Percentiles rank a stretch among this genome's conserved stretches.
Conservation (phyloP, 2,329 filamentous ascomycete genomes). For the Fonsecaea erecta region DNA sequence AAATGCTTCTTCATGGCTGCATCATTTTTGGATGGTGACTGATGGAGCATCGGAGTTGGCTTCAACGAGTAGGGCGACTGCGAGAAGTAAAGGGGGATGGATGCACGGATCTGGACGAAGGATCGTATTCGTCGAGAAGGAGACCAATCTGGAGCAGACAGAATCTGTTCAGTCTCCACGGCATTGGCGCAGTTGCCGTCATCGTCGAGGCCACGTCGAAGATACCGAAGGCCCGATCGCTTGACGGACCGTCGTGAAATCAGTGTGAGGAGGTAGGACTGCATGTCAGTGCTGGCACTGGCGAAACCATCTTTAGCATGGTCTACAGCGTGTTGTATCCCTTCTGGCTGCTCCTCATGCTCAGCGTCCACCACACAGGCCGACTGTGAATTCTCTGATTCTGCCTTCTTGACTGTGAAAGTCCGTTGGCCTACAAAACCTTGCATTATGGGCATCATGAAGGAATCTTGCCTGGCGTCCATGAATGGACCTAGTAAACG, state of each 20-base stretch:
- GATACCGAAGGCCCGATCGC: constrained; percentile 84
- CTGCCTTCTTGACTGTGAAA: constrained; percentile 69
- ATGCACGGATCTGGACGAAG: constrained; percentile 85
- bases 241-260: constrained; percentile 88
- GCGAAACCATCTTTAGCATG: constrained; percentile 33
- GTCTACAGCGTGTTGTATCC: constrained; percentile 24
- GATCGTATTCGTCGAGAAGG: constrained; percentile 70
- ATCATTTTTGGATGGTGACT: constrained; percentile 78
- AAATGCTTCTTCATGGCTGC: constrained; percentile 82
- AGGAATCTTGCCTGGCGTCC: constrained; percentile 69
- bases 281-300: constrained; percentile 41
- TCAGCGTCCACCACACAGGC: constrained; percentile 38
- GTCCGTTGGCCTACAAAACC: constrained; percentile 88
- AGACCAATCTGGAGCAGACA: constrained; percentile 73
- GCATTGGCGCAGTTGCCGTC: constrained; percentile 85
- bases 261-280: constrained; percentile 76
- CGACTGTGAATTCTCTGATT: constrained; percentile 31
- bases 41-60: constrained; percentile 79
- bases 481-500: constrained; percentile 75
- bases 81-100: constrained; percentile 92
- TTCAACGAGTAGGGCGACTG: constrained; percentile 94
- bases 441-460: constrained; percentile 84
- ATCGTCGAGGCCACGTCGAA: constrained; percentile 88
- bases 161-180: constrained; percentile 93
- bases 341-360: constrained; percentile 49